Evolutionary conservation across 2,329 filamentous ascomycete species (phyloP).

Genomic region (Leptographium lundbergii): DNA sequence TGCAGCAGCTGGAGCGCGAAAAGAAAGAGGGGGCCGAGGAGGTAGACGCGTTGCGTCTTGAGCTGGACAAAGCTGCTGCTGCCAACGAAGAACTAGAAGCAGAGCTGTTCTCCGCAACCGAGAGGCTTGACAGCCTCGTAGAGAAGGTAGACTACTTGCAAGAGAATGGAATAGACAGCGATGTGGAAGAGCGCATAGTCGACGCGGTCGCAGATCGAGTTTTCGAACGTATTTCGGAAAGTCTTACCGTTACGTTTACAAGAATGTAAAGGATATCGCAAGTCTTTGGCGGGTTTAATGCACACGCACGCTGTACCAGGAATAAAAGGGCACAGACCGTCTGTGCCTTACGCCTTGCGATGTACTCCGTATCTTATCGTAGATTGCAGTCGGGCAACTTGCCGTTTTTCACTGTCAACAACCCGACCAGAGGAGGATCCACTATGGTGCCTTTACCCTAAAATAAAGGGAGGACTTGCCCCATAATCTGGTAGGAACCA

Average conservation of each 20-base stretch:
- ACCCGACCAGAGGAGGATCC: too few species aligned
- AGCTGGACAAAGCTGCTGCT: not conserved
- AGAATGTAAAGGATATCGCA: not conserved
- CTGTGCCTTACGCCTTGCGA: too few species aligned
- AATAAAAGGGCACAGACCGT: too few species aligned
- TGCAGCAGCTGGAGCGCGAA: not conserved
- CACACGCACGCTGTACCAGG: too few species aligned
- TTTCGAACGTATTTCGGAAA: not conserved
- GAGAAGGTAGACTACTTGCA: not conserved
- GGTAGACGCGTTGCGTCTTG: not conserved
- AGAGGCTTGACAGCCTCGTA: not conserved
- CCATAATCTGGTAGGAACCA: not conserved
- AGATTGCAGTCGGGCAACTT: too few species aligned
- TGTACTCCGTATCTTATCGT: too few species aligned
- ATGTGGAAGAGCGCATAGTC: not conserved
- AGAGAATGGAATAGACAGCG: not conserved
- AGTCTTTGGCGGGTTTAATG: too few species aligned
- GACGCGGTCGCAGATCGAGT: not conserved
- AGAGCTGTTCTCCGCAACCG: not conserved
- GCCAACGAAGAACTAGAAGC: not conserved
- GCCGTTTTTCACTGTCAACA: too few species aligned
- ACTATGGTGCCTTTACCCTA: too few species aligned
- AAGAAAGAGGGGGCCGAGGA: not conserved
- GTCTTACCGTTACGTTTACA: not conserved
- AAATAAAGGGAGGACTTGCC: too few species aligned